These are phyloP conservation scores for Claviceps africana DNA, from an alignment of 2,329 filamentous ascomycete genomes.

Conservation along the genomic window DNA sequence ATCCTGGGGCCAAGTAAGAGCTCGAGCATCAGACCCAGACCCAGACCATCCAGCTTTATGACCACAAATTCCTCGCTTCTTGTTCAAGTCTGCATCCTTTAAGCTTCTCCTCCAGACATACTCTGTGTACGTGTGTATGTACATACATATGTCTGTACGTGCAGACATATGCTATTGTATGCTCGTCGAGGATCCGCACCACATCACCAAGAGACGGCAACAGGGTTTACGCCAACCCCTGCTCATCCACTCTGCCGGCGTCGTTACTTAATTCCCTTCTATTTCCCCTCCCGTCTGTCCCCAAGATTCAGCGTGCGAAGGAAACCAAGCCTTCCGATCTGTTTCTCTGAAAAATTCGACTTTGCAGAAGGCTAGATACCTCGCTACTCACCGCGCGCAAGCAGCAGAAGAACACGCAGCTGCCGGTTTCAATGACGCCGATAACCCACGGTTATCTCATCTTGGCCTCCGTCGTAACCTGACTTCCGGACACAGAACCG, in stretches of 20 bases:
- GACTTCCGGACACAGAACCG: conserved; percentile 12
- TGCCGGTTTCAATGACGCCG: conserved; percentile 34
- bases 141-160: too few relatives aligned
- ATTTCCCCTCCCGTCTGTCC: not conserved
- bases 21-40: not conserved
- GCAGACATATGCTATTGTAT: not conserved
- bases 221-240: not conserved
- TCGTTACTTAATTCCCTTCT: not conserved
- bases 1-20: not conserved
- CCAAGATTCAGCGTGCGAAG: not conserved
- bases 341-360: not conserved
- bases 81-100: not conserved
- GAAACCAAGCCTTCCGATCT: not conserved
- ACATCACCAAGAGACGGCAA: not conserved
- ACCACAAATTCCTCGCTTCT: not conserved
- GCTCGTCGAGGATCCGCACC: not conserved
- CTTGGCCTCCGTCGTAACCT: conserved; percentile 38
- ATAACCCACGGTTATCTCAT: conserved; percentile 46
- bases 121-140: not conserved
- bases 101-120: not conserved
- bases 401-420: not conserved
- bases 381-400: not conserved
- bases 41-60: not conserved
- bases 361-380: not conserved
- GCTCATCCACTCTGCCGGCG: not conserved